Percentiles rank a stretch among this genome's conserved stretches.
phyloP scores from a whole-genome alignment of 768 basidiomycete species.

The Leccinum subgranulosum region DNA sequence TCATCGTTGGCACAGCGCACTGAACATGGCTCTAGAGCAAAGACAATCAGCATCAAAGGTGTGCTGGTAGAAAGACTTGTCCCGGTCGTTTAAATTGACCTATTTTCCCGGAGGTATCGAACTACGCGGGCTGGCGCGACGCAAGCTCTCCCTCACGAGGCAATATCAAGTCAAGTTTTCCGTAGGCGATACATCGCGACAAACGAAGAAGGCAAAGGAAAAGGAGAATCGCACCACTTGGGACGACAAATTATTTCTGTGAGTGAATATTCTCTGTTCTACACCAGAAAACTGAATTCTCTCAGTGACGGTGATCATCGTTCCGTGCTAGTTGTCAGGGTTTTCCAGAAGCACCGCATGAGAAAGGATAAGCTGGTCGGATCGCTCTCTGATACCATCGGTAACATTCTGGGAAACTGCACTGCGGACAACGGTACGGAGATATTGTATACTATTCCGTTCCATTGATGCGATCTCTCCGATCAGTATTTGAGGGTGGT shows the following conservation, averaged over 20 bases:
- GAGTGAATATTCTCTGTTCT: background rate
- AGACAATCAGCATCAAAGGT: background rate
- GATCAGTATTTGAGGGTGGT: background rate
- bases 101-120: background rate
- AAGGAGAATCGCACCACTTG: background rate
- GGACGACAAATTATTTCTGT: background rate
- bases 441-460: background rate
- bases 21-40: background rate
- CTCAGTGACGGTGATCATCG: background rate
- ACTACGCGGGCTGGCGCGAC: background rate
- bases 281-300: background rate
- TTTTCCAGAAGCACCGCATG: background rate
- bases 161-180: background rate
- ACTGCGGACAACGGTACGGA: background rate
- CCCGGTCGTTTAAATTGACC: background rate
- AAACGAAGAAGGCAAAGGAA: background rate
- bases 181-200: background rate
- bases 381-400: background rate
- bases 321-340: background rate
- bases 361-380: background rate
- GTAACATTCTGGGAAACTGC: background rate
- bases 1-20: background rate
- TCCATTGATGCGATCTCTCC: background rate
- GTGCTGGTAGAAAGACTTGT: background rate
- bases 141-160: background rate